These are phyloP conservation scores for Boletellus emodensis DNA, from an alignment of 768 basidiomycete genomes.

Conservation along the genomic window DNA sequence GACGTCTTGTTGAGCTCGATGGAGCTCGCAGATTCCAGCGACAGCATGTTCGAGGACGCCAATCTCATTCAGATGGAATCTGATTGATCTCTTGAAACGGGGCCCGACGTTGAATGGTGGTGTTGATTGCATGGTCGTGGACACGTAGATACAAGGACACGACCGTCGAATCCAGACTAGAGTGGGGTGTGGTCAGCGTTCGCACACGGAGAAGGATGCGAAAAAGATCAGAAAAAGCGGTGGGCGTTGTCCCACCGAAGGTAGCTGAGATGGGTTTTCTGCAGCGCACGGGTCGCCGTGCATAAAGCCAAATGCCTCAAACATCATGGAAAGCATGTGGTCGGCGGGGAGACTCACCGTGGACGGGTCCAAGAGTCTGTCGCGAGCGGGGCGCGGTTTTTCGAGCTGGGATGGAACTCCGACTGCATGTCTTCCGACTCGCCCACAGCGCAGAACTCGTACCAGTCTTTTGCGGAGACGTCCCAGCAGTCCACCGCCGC, in stretches of 20 bases:
- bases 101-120: too few species aligned
- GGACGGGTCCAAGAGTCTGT: neutral
- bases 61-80: slow-evolving; percentile 54
- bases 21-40: slow-evolving; percentile 45
- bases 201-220: neutral
- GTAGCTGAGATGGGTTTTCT: slow-evolving; percentile 88
- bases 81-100: neutral
- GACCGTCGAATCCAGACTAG: slow-evolving; percentile 7
- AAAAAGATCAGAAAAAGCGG: slow-evolving; percentile 45
- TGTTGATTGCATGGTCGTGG: neutral
- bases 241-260: slow-evolving; percentile 56
- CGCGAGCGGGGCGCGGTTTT: slow-evolving; percentile 1
- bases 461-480: slow-evolving; percentile 16
- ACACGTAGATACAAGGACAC: neutral
- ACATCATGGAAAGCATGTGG: slow-evolving; percentile 60
- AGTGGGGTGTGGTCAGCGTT: slow-evolving; percentile 25
- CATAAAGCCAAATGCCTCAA: slow-evolving; percentile 96
- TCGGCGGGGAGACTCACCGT: slow-evolving; percentile 19
- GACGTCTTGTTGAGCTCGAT: slow-evolving; percentile 68
- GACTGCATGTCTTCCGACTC: slow-evolving; percentile 37
- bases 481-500: slow-evolving; percentile 16
- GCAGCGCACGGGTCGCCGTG: slow-evolving; percentile 61
- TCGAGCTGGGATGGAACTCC: slow-evolving; percentile 31
- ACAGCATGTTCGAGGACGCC: slow-evolving; percentile 38
- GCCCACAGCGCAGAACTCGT: slow-evolving; percentile 28